These are phyloP conservation scores for Oldenlandia corymbosa DNA, from an alignment of 257 asterid genomes.

Conservation along the genomic window DNA sequence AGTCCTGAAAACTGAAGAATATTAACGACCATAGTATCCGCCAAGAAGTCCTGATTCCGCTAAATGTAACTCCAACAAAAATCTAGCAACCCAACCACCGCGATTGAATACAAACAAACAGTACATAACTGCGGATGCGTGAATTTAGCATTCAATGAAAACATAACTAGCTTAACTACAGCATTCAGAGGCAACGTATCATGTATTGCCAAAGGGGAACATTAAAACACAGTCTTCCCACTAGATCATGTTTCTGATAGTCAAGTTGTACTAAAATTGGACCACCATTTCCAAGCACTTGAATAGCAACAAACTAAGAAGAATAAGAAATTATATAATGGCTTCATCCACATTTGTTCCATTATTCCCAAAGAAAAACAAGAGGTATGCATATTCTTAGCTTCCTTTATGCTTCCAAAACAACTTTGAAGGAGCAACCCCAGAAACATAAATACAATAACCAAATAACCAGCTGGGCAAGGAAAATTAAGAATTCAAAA, in stretches of 20 bases:
- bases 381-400: neutral
- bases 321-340: neutral
- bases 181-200: neutral
- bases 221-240: neutral
- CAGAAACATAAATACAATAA: conserved; percentile 1
- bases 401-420: conserved; percentile 6
- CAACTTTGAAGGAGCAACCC: neutral
- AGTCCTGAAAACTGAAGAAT: neutral
- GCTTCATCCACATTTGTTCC: neutral
- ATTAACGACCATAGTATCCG: neutral
- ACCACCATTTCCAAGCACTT: neutral
- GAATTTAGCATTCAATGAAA: neutral
- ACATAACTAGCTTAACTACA: neutral
- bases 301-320: neutral
- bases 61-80: neutral
- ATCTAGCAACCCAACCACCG: neutral
- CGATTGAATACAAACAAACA: neutral
- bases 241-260: neutral
- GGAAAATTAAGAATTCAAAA: too few species aligned
- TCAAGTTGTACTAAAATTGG: neutral
- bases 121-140: neutral
- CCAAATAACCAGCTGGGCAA: too few species aligned
- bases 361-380: neutral
- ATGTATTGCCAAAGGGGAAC: neutral
- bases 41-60: neutral